Evolutionary conservation across 1,284 basidiomycete genomes (phyloP).

Genomic region (Grifola frondosa): DNA sequence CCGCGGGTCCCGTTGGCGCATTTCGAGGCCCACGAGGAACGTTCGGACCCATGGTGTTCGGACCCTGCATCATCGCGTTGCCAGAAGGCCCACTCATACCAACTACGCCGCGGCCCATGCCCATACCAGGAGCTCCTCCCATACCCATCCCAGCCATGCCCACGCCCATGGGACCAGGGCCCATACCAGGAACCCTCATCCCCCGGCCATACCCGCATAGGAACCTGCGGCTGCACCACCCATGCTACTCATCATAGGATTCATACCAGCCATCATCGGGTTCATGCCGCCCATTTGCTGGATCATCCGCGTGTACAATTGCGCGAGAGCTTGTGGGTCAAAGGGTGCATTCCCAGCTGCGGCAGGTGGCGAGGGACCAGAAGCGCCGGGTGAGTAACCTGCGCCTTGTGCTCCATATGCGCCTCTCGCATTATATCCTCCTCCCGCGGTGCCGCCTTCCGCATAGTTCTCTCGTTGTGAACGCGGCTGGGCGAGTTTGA

Average conservation of each 20-base stretch:
- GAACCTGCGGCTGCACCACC: conserved; percentile 36
- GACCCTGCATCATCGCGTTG: conserved; percentile 29
- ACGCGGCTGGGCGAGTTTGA: conserved; percentile 89
- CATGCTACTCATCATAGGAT: conserved; percentile 45
- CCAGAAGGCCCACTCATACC: conserved; percentile 28
- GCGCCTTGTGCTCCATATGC: conserved; percentile 36
- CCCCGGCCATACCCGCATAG: conserved; percentile 38
- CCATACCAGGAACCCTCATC: conserved; percentile 41
- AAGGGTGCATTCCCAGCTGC: conserved; percentile 55
- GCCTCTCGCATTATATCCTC: conserved; percentile 21
- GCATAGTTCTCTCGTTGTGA: conserved; percentile 66
- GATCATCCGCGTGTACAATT: conserved; percentile 83
- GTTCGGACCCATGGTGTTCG: conserved; percentile 48
- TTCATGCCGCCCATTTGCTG: conserved; percentile 64
- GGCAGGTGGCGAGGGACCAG: conserved; percentile 26
- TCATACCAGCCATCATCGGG: conserved; percentile 48
- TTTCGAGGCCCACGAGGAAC: conserved; percentile 69
- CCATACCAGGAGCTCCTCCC: conserved; percentile 45
- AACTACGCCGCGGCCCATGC: conserved; percentile 31
- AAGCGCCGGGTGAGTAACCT: conserved; percentile 20
- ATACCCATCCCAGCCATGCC: conserved; percentile 45
- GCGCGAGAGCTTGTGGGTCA: conserved; percentile 78
- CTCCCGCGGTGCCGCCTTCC: conserved; percentile 30
- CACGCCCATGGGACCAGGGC: conserved; percentile 38
- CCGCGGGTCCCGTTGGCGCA: conserved; percentile 50